phyloP scores from a whole-genome alignment of 2,329 filamentous ascomycete genomes.

The Paecilomyces variotii region DNA sequence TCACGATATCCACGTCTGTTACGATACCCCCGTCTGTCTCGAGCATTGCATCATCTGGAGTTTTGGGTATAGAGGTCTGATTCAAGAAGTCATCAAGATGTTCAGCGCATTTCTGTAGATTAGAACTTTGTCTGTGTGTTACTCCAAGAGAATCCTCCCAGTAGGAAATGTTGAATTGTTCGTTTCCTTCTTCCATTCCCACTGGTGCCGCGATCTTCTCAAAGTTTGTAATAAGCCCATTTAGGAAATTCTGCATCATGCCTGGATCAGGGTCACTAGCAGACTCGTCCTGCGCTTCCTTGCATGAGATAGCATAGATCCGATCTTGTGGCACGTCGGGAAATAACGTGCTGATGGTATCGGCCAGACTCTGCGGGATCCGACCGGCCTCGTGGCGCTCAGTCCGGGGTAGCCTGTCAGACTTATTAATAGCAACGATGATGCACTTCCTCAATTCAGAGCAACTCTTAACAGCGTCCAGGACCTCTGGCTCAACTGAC shows the following conservation, averaged over 20 bases:
- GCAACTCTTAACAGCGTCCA: constrained; percentile 45
- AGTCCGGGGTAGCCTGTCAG: constrained; percentile 38
- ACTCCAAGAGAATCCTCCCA: constrained; percentile 82
- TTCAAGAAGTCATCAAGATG: constrained; percentile 67
- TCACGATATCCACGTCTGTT: constrained; percentile 63
- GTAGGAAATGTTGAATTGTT: constrained; percentile 51
- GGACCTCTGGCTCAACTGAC: constrained; percentile 49
- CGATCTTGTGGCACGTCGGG: constrained; percentile 37
- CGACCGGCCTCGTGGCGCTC: constrained; percentile 6
- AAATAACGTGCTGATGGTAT: constrained; percentile 33
- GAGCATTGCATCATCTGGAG: constrained; percentile 11
- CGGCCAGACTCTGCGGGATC: constrained; percentile 20
- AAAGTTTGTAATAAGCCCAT: constrained; percentile 61
- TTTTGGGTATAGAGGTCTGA: constrained; percentile 36
- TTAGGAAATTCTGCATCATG: constrained; percentile 60
- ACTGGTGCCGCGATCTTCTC: constrained; percentile 34
- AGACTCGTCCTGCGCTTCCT: constrained; percentile 39
- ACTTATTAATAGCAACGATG: constrained; percentile 56
- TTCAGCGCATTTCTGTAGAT: constrained; percentile 63
- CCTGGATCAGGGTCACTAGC: constrained; percentile 44
- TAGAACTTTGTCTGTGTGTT: constrained; percentile 77
- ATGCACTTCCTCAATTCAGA: constrained; percentile 44
- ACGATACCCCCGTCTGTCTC: constrained; percentile 7
- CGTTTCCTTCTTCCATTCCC: constrained; percentile 23
- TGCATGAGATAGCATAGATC: constrained; percentile 66